These are phyloP conservation scores for Xylariales sp. DNA, from an alignment of 2,329 filamentous ascomycete species.

Conservation along the genomic window DNA sequence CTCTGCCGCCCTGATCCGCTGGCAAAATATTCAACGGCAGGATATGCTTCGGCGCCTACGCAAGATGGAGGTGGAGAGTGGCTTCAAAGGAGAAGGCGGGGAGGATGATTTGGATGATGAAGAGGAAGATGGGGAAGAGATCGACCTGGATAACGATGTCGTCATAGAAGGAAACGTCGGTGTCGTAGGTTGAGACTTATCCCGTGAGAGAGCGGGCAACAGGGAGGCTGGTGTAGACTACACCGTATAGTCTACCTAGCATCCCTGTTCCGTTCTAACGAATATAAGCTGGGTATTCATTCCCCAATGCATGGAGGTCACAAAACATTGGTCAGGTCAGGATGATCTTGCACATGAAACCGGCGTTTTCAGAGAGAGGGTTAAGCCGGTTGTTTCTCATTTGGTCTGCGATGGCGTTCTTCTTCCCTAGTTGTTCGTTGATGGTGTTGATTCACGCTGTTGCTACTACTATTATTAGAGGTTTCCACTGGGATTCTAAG, in stretches of 20 bases:
- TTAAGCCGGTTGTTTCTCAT: neutral
- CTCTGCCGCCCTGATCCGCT: constrained; percentile 78
- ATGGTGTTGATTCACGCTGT: too few species aligned
- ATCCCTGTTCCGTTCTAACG: neutral
- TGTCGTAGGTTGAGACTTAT: constrained; percentile 18
- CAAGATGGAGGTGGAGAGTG: constrained; percentile 69
- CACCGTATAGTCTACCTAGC: neutral
- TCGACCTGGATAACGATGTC: constrained; percentile 10
- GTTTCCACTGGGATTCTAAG: constrained; percentile 4
- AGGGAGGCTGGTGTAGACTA: too few species aligned
- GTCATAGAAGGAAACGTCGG: constrained; percentile 20
- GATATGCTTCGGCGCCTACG: constrained; percentile 76
- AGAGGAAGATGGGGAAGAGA: constrained; percentile 51
- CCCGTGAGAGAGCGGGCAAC: too few species aligned
- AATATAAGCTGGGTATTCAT: neutral
- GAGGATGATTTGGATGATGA: constrained; percentile 60
- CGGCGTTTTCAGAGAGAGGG: constrained; percentile 2
- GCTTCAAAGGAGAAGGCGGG: constrained; percentile 68
- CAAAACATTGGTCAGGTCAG: neutral
- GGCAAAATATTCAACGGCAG: constrained; percentile 80
- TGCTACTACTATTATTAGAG: constrained; percentile 2
- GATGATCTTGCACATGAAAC: constrained; percentile 6
- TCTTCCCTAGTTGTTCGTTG: too few species aligned
- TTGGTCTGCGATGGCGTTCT: constrained; percentile 3
- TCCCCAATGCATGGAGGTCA: neutral